Conservation (phyloP, 106 monocot genomes). For the Chionographis japonica region DNA sequence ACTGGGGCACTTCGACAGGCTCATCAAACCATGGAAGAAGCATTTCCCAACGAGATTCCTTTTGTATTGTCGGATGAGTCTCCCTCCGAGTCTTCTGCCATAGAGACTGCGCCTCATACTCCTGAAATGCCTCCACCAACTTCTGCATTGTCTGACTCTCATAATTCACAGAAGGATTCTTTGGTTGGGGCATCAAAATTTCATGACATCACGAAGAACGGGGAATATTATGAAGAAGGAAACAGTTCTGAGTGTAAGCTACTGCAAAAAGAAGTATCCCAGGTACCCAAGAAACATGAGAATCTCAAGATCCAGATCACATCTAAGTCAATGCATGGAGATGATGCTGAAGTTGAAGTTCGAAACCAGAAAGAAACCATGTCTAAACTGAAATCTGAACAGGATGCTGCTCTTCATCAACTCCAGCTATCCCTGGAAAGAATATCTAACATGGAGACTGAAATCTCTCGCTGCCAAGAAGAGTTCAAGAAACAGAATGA, state of each 20-base stretch:
- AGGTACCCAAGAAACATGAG: conserved; percentile 38
- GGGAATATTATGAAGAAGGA: conserved; percentile 13
- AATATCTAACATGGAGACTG: conserved; percentile 47
- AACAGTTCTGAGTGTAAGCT: neutral
- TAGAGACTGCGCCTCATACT: conserved; percentile 41
- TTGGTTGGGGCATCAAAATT: conserved; percentile 9
- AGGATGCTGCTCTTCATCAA: conserved; percentile 5
- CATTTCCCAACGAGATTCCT: conserved; percentile 76
- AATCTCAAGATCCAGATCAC: conserved; percentile 38
- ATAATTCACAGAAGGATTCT: conserved; percentile 31
- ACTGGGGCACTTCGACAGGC: conserved; percentile 90
- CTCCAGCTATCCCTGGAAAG: conserved; percentile 13
- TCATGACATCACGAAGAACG: conserved; percentile 19
- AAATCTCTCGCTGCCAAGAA: conserved; percentile 37
- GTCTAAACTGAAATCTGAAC: neutral
- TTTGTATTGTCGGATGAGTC: conserved; percentile 55
- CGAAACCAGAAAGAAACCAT: neutral
- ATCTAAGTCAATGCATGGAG: conserved; percentile 11
- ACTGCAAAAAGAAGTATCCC: conserved; percentile 28
- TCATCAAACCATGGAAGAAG: conserved; percentile 75
- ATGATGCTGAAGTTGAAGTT: conserved; percentile 22
- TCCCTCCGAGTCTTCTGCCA: conserved; percentile 21
- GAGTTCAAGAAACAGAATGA: conserved; percentile 49
- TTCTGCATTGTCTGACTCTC: conserved; percentile 15
- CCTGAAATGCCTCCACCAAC: conserved; percentile 32